phyloP scores from a whole-genome alignment of 164 flowering plant species.

The Nymphaea thermarum region DNA sequence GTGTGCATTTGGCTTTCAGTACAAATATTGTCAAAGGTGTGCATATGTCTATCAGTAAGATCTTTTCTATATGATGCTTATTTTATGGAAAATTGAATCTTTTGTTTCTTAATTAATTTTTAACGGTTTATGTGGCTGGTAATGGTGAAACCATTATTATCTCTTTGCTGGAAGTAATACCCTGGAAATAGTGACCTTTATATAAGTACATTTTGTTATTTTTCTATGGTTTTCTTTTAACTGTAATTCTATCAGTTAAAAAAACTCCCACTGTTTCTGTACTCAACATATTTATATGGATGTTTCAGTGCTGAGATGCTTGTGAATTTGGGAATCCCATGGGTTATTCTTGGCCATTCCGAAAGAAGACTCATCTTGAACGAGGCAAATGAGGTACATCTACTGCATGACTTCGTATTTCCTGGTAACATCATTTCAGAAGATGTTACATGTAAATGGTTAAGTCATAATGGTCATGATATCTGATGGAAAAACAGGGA shows the following conservation, averaged over 20 bases:
- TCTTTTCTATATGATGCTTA: no score
- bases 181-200: no score
- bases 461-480: not conserved
- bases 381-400: conserved; percentile 60
- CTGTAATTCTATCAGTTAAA: no score
- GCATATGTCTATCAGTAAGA: no score
- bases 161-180: no score
- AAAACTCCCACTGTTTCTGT: no score
- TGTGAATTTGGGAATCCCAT: conserved; percentile 54
- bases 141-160: conserved; percentile 3
- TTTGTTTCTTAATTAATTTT: no score
- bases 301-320: conserved; percentile 77
- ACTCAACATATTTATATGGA: not conserved
- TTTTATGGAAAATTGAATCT: no score
- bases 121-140: not conserved
- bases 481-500: not conserved
- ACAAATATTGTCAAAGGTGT: no score
- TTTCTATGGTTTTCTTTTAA: no score
- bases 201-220: no score
- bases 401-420: not conserved
- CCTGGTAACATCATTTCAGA: not conserved
- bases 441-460: not conserved
- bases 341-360: conserved; percentile 90
- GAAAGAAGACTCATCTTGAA: conserved; percentile 54
- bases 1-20: no score